These are phyloP conservation scores for Phaffomyces opuntiae DNA, from an alignment of 805 yeast genomes.

Conservation along the genomic window DNA sequence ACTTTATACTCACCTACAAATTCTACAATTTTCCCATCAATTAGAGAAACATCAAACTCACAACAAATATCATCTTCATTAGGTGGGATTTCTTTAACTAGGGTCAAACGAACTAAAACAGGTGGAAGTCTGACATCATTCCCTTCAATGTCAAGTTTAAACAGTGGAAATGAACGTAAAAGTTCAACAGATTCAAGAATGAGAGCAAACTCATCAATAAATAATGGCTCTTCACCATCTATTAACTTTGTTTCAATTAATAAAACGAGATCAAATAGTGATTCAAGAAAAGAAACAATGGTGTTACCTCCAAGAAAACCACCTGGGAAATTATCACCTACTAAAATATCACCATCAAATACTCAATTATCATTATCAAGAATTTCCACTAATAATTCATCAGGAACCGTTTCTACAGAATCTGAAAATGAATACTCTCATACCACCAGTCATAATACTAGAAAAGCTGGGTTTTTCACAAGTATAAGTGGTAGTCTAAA, in stretches of 20 bases:
- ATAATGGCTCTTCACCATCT: neutral
- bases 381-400: conserved; percentile 4
- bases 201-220: conserved; percentile 6
- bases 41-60: conserved; percentile 12
- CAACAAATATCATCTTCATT: neutral
- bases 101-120: neutral
- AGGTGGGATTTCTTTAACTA: neutral
- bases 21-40: conserved; percentile 8
- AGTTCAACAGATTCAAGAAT: conserved; percentile 8
- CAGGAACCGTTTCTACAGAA: conserved; percentile 4
- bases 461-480: neutral
- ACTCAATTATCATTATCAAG: conserved; percentile 4
- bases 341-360: conserved; percentile 5
- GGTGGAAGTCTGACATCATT: conserved; percentile 11
- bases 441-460: neutral
- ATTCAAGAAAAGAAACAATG: neutral
- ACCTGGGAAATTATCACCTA: conserved; percentile 6
- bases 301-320: conserved; percentile 6
- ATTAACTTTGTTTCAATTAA: conserved; percentile 1
- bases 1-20: conserved; percentile 19
- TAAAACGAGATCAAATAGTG: conserved; percentile 4
- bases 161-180: conserved; percentile 9
- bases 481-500: too few relatives aligned
- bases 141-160: conserved; percentile 20
- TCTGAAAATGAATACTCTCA: conserved; percentile 2